These are phyloP conservation scores for Truncatella angustata DNA, from an alignment of 2,329 filamentous ascomycete genomes.

Conservation along the genomic window DNA sequence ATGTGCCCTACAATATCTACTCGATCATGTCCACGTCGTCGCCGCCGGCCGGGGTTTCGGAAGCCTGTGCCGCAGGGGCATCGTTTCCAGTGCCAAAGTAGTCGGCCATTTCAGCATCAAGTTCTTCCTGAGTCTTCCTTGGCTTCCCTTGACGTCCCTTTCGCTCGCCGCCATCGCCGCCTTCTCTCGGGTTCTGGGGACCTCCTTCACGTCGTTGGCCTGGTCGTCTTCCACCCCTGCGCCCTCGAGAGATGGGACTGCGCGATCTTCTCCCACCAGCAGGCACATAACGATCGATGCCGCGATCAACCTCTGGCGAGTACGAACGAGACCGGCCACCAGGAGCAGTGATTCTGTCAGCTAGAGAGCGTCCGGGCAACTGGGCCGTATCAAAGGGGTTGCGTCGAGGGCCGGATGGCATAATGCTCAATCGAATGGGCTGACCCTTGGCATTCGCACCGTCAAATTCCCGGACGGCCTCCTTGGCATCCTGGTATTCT, in stretches of 20 bases:
- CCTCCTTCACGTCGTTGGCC: constrained; percentile 46
- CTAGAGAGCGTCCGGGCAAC: constrained; percentile 55
- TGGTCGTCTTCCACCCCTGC: constrained; percentile 40
- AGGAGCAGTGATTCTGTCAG: constrained; percentile 59
- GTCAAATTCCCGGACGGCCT: constrained; percentile 78
- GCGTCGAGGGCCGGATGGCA: constrained; percentile 52
- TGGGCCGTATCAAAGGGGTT: constrained; percentile 58
- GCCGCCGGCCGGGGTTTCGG: constrained; percentile 24
- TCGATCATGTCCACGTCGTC: constrained; percentile 74
- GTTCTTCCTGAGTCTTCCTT: constrained; percentile 85
- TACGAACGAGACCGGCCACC: constrained; percentile 61
- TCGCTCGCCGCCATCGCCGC: constrained; percentile 38
- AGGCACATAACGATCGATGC: constrained; percentile 79
- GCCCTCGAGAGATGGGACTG: constrained; percentile 57
- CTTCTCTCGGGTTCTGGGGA: constrained; percentile 35
- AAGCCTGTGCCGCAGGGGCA: constrained; percentile 32
- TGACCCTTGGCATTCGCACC: constrained; percentile 88
- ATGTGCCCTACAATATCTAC: constrained; percentile 28
- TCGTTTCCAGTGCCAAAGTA: constrained; percentile 63
- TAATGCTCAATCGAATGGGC: constrained; percentile 71
- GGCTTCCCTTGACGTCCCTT: constrained; percentile 55
- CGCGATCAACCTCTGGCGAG: constrained; percentile 57
- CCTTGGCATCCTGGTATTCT: constrained; percentile 65
- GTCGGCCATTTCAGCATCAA: constrained; percentile 96
- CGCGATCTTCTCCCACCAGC: constrained; percentile 53